These are phyloP conservation scores for Pestalotiopsis sp. DNA, from an alignment of 2,329 filamentous ascomycete species.

Conservation along the genomic window DNA sequence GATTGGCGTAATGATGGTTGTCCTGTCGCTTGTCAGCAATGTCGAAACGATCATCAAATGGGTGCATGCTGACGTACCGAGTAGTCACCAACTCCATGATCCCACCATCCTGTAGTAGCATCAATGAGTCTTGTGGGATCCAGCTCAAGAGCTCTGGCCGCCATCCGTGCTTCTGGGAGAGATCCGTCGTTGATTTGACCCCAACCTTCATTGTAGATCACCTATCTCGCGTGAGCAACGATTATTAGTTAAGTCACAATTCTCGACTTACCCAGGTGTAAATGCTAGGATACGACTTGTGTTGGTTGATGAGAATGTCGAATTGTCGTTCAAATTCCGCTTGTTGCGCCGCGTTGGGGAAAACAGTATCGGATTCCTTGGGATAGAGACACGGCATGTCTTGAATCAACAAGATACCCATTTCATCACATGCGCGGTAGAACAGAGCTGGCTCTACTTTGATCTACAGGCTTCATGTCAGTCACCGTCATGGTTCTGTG, in stretches of 20 bases:
- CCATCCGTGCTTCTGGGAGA: conserved; percentile 60
- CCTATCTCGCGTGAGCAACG: conserved; percentile 30
- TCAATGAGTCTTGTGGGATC: conserved; percentile 69
- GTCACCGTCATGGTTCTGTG: too few relatives aligned
- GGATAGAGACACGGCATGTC: conserved; percentile 72
- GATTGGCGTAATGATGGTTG: conserved; percentile 73
- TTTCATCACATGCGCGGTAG: conserved; percentile 67
- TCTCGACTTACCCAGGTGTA: conserved; percentile 57
- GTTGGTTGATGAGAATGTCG: conserved; percentile 62
- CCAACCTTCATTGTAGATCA: conserved; percentile 76
- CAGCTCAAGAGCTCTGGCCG: conserved; percentile 53
- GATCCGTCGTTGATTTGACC: conserved; percentile 55
- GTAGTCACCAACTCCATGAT: conserved; percentile 70
- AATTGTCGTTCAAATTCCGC: conserved; percentile 60
- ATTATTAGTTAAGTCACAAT: not conserved
- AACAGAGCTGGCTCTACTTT: conserved; percentile 70
- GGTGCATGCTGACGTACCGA: conserved; percentile 30
- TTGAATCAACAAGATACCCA: conserved; percentile 69
- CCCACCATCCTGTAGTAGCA: conserved; percentile 66
- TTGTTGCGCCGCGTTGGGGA: conserved; percentile 47
- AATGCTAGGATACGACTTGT: conserved; percentile 67
- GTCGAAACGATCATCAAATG: not conserved
- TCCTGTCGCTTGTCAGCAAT: conserved; percentile 42
- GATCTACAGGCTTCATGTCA: conserved; percentile 42
- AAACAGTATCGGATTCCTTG: conserved; percentile 32